Evolutionary conservation across 331 rosid species (phyloP).

Genomic region (Prunus yedoensis): DNA sequence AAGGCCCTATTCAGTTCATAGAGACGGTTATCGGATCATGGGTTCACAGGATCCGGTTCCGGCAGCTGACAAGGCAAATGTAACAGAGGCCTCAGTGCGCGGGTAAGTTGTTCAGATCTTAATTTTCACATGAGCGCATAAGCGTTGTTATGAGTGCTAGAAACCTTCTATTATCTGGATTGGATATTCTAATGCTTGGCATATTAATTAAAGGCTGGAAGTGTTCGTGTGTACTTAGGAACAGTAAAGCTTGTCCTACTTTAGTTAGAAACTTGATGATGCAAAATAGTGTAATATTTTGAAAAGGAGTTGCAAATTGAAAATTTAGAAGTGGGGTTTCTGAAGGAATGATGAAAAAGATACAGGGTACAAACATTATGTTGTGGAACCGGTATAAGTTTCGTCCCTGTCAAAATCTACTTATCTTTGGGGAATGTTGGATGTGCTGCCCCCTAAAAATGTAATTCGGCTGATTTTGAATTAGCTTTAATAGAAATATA

Average conservation of each 20-base stretch:
- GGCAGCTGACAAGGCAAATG: too few relatives aligned
- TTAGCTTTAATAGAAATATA: too few relatives aligned
- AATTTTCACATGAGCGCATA: too few relatives aligned
- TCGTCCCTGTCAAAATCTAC: too few relatives aligned
- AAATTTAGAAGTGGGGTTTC: slow-evolving; percentile 7
- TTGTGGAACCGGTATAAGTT: background rate
- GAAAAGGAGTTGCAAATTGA: background rate
- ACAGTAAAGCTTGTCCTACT: background rate
- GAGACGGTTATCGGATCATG: too few relatives aligned
- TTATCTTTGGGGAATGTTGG: too few relatives aligned
- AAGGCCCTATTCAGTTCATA: too few relatives aligned
- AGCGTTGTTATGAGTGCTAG: background rate
- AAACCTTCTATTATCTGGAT: background rate
- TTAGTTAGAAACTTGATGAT: background rate
- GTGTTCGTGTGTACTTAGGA: background rate
- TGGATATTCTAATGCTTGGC: background rate
- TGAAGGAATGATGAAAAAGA: background rate
- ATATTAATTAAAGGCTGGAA: background rate
- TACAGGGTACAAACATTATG: background rate
- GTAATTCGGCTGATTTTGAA: too few relatives aligned
- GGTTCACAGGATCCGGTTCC: too few relatives aligned
- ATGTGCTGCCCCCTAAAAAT: too few relatives aligned
- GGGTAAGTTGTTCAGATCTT: too few relatives aligned
- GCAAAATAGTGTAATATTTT: background rate
- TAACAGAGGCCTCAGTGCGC: too few relatives aligned